Percentiles rank a stretch among this genome's conserved stretches.
Evolutionary conservation across 176 grass and related monocot species (phyloP).

Genomic region (Tillandsia fasciculata): DNA sequence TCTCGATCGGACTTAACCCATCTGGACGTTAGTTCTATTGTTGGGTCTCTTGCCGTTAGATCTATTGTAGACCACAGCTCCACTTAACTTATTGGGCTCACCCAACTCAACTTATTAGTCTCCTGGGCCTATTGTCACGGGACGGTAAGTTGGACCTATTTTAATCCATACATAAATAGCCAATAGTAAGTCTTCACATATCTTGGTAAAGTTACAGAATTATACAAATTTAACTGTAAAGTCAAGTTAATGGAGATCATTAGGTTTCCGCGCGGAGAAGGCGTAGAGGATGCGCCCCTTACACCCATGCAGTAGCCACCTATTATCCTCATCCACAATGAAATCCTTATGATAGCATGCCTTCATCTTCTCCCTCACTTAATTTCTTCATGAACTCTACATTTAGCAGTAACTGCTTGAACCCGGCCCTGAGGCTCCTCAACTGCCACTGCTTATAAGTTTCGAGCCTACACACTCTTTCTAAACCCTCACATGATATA

Average conservation of each 20-base stretch:
- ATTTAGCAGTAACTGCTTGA: conserved; percentile 64
- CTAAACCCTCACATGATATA: conserved; percentile 61
- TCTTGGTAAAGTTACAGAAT: no score
- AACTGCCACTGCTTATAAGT: conserved; percentile 81
- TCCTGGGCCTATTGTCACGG: no score
- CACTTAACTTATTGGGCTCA: no score
- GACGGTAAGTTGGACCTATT: no score
- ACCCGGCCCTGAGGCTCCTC: conserved; percentile 54
- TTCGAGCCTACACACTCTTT: conserved; percentile 30
- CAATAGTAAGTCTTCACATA: no score
- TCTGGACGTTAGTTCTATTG: no score
- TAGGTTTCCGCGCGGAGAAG: conserved; percentile 47
- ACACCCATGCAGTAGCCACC: conserved; percentile 79
- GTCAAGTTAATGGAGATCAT: not conserved
- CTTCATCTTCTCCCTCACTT: conserved; percentile 37
- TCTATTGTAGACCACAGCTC: no score
- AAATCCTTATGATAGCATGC: conserved; percentile 65
- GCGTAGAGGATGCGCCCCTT: conserved; percentile 64
- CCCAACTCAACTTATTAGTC: no score
- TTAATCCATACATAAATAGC: no score
- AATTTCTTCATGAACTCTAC: conserved; percentile 22
- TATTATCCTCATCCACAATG: conserved; percentile 58
- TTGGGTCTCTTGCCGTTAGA: no score
- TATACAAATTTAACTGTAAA: not conserved
- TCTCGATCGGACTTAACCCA: no score